These are phyloP conservation scores for Articulospora tetracladia DNA, from an alignment of 495 filamentous ascomycete genomes.

Conservation along the genomic window DNA sequence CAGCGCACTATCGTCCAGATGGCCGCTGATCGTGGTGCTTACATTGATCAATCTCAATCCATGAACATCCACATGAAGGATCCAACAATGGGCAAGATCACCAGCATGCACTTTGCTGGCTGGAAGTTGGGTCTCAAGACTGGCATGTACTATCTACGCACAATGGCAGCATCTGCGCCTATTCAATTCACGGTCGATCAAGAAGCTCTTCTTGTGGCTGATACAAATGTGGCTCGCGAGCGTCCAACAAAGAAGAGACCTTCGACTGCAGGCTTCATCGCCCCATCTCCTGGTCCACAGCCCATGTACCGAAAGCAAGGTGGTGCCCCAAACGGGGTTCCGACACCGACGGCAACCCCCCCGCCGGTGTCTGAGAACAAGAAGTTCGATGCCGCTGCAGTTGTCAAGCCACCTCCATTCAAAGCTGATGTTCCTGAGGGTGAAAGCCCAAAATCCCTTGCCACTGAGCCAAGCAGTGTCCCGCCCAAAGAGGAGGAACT, in stretches of 20 bases:
- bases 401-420: constrained; percentile 49
- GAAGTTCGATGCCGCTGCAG: constrained; percentile 21
- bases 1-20: constrained; percentile 94
- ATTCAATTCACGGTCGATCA: constrained; percentile 99
- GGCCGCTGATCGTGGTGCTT: constrained; percentile 96
- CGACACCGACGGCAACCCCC: constrained; percentile 58
- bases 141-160: constrained; percentile 99
- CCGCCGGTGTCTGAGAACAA: constrained; percentile 44
- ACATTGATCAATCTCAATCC: constrained; percentile 97
- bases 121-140: constrained; percentile 99
- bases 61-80: constrained; percentile 99
- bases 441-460: constrained; percentile 70
- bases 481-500: constrained; percentile 54
- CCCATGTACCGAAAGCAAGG: constrained; percentile 33
- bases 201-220: constrained; percentile 84
- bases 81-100: constrained; percentile 99
- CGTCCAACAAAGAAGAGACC: constrained; percentile 62
- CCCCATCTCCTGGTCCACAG: constrained; percentile 34
- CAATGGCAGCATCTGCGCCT: constrained; percentile 91
- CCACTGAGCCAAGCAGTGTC: constrained; percentile 58
- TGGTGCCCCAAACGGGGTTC: constrained; percentile 47
- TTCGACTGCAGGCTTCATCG: constrained; percentile 55
- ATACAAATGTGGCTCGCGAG: constrained; percentile 71
- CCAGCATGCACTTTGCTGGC: constrained; percentile 97
- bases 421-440: constrained; percentile 67